Evolutionary conservation across 2,329 filamentous ascomycete species (phyloP).

Genomic region (Cercospora zeae-maydis): DNA sequence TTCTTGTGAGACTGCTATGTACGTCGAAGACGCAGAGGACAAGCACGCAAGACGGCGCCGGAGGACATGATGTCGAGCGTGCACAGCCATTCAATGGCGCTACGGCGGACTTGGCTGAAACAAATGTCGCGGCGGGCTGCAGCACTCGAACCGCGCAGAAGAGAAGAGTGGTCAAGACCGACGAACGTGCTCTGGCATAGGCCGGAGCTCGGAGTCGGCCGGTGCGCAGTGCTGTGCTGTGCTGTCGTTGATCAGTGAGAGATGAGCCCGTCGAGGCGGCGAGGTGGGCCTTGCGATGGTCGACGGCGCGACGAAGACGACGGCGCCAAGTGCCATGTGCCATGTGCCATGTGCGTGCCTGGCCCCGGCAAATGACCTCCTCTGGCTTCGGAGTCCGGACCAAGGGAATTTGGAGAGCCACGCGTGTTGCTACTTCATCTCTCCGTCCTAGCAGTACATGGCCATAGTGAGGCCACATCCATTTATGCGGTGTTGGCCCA

Average conservation of each 20-base stretch:
- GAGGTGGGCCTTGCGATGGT: neutral
- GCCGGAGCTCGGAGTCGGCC: neutral
- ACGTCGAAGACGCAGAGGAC: neutral
- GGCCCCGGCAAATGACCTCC: neutral
- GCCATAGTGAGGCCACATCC: neutral
- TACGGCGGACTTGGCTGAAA: neutral
- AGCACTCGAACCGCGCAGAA: neutral
- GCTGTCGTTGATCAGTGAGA: neutral
- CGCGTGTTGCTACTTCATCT: neutral
- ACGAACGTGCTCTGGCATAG: neutral
- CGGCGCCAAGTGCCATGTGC: neutral
- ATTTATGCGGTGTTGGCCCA: neutral
- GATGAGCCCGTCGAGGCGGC: neutral
- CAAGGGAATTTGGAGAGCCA: neutral
- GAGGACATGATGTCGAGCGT: neutral
- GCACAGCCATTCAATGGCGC: neutral
- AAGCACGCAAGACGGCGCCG: neutral
- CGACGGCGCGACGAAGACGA: neutral
- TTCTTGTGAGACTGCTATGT: neutral
- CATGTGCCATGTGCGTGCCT: neutral
- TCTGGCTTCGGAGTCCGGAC: neutral
- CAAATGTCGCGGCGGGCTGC: neutral
- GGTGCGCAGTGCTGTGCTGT: neutral
- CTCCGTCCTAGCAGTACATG: neutral
- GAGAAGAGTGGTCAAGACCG: neutral